Conservation (phyloP, 352 stramenopile species). For the Phytophthora megakarya region DNA sequence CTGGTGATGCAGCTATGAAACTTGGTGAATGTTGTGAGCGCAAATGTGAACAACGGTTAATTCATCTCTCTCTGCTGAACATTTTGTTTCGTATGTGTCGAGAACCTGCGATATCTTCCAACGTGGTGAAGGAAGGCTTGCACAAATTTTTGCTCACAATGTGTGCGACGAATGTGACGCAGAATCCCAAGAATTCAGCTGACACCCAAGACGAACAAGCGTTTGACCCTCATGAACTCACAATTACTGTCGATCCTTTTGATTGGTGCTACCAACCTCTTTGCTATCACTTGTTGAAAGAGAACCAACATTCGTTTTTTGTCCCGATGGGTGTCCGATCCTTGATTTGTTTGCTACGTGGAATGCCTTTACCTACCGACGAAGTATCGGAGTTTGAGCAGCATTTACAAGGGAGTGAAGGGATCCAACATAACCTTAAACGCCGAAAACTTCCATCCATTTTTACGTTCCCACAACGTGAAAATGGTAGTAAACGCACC, state of each 20-base stretch:
- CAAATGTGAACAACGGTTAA: slow-evolving; percentile 35
- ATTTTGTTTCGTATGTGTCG: slow-evolving; percentile 53
- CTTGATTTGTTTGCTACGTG: slow-evolving; percentile 42
- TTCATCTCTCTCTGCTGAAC: slow-evolving; percentile 32
- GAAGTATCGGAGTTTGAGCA: slow-evolving; percentile 54
- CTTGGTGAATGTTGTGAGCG: slow-evolving; percentile 28
- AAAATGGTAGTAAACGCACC: not conserved
- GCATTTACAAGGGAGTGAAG: not conserved
- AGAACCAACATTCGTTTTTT: slow-evolving; percentile 37
- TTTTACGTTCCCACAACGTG: slow-evolving; percentile 39
- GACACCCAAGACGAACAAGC: not conserved
- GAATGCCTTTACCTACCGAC: slow-evolving; percentile 42
- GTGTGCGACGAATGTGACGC: slow-evolving; percentile 11
- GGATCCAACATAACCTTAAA: not conserved
- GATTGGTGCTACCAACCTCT: slow-evolving; percentile 58
- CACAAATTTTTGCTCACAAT: slow-evolving; percentile 49
- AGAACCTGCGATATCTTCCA: slow-evolving; percentile 32
- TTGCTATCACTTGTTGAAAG: slow-evolving; percentile 29
- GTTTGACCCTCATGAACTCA: slow-evolving; percentile 44
- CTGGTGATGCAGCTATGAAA: not conserved
- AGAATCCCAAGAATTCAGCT: not conserved
- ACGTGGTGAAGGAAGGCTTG: slow-evolving; percentile 48
- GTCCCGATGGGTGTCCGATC: slow-evolving; percentile 48
- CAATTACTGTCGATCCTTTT: slow-evolving; percentile 59
- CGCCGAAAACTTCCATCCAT: slow-evolving; percentile 40